A percentile compares a stretch with the other conserved stretches of the same genome.
These are phyloP conservation scores for Austropuccinia psidii DNA, from an alignment of 1,284 basidiomycete species.

Conservation along the genomic window DNA sequence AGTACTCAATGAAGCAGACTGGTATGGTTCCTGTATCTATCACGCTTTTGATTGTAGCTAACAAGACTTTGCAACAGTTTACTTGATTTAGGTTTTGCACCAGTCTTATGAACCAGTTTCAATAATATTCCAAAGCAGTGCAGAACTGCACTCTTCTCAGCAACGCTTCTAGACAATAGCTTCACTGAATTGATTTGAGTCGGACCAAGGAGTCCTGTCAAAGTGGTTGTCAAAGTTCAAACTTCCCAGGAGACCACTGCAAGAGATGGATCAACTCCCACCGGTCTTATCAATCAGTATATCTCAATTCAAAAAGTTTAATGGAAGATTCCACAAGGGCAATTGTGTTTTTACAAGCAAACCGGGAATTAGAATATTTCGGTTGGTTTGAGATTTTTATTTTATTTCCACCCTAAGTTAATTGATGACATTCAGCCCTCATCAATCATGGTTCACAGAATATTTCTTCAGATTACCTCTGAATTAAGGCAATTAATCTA, in stretches of 20 bases:
- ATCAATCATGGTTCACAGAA: neutral
- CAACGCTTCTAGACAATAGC: conserved; percentile 91
- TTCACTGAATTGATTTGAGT: conserved; percentile 83
- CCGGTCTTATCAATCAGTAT: conserved; percentile 53
- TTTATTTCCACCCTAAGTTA: neutral
- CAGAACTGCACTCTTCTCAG: conserved; percentile 93
- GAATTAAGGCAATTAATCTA: conserved; percentile 79
- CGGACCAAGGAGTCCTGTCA: conserved; percentile 86
- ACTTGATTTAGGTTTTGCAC: conserved; percentile 77
- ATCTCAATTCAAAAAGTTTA: conserved; percentile 61
- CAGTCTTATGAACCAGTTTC: conserved; percentile 68
- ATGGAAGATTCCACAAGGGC: conserved; percentile 79
- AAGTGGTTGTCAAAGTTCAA: conserved; percentile 79
- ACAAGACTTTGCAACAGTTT: no score
- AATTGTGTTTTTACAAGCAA: conserved; percentile 66
- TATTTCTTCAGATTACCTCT: conserved; percentile 64
- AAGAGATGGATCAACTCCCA: conserved; percentile 8
- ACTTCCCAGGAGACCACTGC: conserved; percentile 13
- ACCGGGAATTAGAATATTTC: conserved; percentile 75
- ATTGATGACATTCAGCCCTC: no score
- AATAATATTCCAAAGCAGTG: conserved; percentile 87
- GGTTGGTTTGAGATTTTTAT: conserved; percentile 54
- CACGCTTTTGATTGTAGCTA: no score
- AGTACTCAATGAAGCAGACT: conserved; percentile 92
- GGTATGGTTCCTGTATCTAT: conserved; percentile 54